phyloP scores from a whole-genome alignment of 176 grass and related monocot species.

The Alloteropsis semialata region DNA sequence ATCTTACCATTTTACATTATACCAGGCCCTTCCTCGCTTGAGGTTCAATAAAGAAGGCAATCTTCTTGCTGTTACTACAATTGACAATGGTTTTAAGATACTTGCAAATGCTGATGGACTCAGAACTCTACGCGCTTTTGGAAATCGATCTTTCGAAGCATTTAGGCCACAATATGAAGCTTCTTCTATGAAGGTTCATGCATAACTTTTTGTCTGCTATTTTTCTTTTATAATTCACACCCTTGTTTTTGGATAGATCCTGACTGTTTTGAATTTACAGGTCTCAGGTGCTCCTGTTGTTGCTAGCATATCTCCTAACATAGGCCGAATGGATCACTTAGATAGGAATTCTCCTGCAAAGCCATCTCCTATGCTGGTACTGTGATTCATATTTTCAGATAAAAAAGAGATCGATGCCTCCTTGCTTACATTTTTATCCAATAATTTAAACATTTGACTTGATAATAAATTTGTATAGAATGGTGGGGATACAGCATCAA shows the following conservation, averaged over 20 bases:
- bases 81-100: slow-evolving; percentile 91
- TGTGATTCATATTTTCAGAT: slow-evolving; percentile 9
- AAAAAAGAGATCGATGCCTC: background rate
- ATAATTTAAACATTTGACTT: slow-evolving; percentile 34
- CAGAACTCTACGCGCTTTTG: slow-evolving; percentile 55
- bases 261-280: slow-evolving; percentile 41
- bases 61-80: slow-evolving; percentile 90
- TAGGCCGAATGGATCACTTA: slow-evolving; percentile 73
- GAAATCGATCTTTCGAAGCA: slow-evolving; percentile 56
- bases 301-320: slow-evolving; percentile 65
- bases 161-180: slow-evolving; percentile 84
- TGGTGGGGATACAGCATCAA: slow-evolving; percentile 69
- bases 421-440: slow-evolving; percentile 20
- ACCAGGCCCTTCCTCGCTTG: slow-evolving; percentile 64
- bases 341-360: slow-evolving; percentile 94
- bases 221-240: slow-evolving; percentile 8
- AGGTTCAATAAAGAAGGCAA: slow-evolving; percentile 99
- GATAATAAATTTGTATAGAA: slow-evolving; percentile 61
- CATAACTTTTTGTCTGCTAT: slow-evolving; percentile 3
- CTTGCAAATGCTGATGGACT: slow-evolving; percentile 88
- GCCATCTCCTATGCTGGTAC: slow-evolving; percentile 79
- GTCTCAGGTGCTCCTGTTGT: slow-evolving; percentile 80
- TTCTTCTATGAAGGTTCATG: slow-evolving; percentile 77
- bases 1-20: slow-evolving; percentile 40
- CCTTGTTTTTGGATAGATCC: slow-evolving; percentile 16